These are phyloP conservation scores for Phalaenopsis hybrid DNA, from an alignment of 116 monocot genomes.

Conservation along the genomic window DNA sequence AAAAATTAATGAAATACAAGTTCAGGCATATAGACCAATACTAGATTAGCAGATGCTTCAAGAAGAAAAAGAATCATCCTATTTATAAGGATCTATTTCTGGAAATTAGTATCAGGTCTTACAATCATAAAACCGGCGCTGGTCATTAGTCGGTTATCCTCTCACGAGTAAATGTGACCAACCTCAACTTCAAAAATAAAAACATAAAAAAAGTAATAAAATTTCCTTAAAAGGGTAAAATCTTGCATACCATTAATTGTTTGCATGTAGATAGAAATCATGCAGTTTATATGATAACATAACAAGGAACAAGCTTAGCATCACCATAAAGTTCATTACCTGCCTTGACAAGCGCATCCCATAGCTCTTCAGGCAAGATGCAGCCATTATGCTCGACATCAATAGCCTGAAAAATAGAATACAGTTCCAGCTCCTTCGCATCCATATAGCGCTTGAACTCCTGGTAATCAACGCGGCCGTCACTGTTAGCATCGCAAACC, in stretches of 20 bases:
- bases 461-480: constrained; percentile 64
- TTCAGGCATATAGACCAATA: background rate
- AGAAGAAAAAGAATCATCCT: background rate
- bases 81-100: background rate
- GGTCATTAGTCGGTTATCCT: background rate
- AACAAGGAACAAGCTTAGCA: background rate
- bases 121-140: background rate
- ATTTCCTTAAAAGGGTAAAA: background rate
- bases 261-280: background rate
- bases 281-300: background rate
- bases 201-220: background rate
- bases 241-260: background rate
- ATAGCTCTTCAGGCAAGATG: constrained; percentile 88
- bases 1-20: background rate
- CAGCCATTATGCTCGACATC: constrained; percentile 96
- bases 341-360: constrained; percentile 81
- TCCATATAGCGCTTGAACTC: constrained; percentile 85
- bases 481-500: constrained; percentile 66
- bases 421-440: constrained; percentile 84
- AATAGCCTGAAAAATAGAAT: constrained; percentile 87
- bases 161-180: background rate
- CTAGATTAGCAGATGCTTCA: background rate
- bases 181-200: background rate
- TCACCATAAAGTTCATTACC: constrained; percentile 31
- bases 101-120: background rate